phyloP scores from a whole-genome alignment of 345 rosid genomes.

The Gossypium mustelinum region DNA sequence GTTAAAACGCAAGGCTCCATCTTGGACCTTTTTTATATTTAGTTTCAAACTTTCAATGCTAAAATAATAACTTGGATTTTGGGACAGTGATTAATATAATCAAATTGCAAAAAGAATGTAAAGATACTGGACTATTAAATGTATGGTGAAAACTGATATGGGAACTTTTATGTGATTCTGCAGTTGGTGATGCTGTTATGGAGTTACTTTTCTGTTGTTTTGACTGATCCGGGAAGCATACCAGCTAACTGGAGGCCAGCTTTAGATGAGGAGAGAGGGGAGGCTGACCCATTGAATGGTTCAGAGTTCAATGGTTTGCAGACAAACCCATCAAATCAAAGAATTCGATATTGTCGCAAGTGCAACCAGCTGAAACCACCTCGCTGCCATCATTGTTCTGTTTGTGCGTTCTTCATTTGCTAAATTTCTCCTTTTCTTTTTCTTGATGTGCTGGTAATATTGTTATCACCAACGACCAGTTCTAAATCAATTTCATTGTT shows the following conservation, averaged over 20 bases:
- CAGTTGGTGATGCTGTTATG: slow-evolving; percentile 90
- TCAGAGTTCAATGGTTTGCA: slow-evolving; percentile 55
- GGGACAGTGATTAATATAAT: not conserved
- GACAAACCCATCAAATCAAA: slow-evolving; percentile 54
- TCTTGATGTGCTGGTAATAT: not conserved
- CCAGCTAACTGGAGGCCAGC: slow-evolving; percentile 86
- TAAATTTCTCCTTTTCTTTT: not conserved
- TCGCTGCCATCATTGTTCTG: slow-evolving; percentile 96
- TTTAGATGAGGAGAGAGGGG: slow-evolving; percentile 82
- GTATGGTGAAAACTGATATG: not conserved
- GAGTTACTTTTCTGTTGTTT: slow-evolving; percentile 96
- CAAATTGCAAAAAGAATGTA: slow-evolving; percentile 4
- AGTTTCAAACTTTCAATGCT: not conserved
- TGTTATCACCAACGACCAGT: slow-evolving; percentile 15
- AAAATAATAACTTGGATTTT: not conserved
- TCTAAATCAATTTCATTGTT: slow-evolving; percentile 20
- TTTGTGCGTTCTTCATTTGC: slow-evolving; percentile 54
- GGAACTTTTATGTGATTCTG: slow-evolving; percentile 23
- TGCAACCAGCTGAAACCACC: slow-evolving; percentile 91
- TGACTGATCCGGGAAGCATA: slow-evolving; percentile 88
- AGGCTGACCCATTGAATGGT: slow-evolving; percentile 61
- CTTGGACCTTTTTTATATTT: not conserved
- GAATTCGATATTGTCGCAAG: slow-evolving; percentile 77
- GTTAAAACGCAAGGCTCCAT: not conserved
- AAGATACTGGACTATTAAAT: not conserved